These are phyloP conservation scores for Fusarium ambrosium DNA, from an alignment of 2,329 filamentous ascomycete species.

Conservation along the genomic window DNA sequence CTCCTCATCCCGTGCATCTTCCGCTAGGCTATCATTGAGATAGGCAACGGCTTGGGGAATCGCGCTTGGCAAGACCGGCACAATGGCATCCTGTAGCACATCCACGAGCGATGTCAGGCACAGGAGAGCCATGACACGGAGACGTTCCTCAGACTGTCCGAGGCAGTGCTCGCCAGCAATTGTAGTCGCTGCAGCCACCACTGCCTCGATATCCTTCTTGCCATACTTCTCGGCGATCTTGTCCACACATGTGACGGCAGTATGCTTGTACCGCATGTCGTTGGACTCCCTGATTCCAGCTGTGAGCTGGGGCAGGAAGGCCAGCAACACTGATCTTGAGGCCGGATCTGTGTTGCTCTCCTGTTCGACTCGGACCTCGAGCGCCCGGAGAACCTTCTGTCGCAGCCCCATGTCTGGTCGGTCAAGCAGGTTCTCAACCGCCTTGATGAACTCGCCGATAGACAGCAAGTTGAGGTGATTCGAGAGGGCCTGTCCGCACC, in stretches of 20 bases:
- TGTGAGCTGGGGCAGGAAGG: slow-evolving; percentile 84
- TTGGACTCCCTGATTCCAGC: slow-evolving; percentile 79
- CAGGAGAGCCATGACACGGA: slow-evolving; percentile 87
- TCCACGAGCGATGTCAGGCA: slow-evolving; percentile 92
- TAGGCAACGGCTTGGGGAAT: slow-evolving; percentile 80
- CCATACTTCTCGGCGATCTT: slow-evolving; percentile 96
- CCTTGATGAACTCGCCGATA: slow-evolving; percentile 89
- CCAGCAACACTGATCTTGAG: slow-evolving; percentile 79
- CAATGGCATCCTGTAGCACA: slow-evolving; percentile 86
- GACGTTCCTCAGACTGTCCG: slow-evolving; percentile 77
- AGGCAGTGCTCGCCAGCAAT: slow-evolving; percentile 84
- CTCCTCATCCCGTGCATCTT: slow-evolving; percentile 67
- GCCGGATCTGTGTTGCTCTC: slow-evolving; percentile 77
- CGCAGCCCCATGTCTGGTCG: slow-evolving; percentile 81
- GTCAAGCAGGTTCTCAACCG: slow-evolving; percentile 84
- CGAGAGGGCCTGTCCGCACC: slow-evolving; percentile 78
- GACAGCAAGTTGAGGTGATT: slow-evolving; percentile 88
- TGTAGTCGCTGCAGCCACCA: slow-evolving; percentile 80
- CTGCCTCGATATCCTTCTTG: slow-evolving; percentile 85
- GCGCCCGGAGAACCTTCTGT: slow-evolving; percentile 82
- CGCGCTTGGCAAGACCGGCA: slow-evolving; percentile 83
- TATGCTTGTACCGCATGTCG: slow-evolving; percentile 83
- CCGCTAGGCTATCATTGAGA: slow-evolving; percentile 72
- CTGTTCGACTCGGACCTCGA: slow-evolving; percentile 83
- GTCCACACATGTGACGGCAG: slow-evolving; percentile 90